phyloP scores from a whole-genome alignment of 73 alveolate species.

The Paramecium bursaria region DNA sequence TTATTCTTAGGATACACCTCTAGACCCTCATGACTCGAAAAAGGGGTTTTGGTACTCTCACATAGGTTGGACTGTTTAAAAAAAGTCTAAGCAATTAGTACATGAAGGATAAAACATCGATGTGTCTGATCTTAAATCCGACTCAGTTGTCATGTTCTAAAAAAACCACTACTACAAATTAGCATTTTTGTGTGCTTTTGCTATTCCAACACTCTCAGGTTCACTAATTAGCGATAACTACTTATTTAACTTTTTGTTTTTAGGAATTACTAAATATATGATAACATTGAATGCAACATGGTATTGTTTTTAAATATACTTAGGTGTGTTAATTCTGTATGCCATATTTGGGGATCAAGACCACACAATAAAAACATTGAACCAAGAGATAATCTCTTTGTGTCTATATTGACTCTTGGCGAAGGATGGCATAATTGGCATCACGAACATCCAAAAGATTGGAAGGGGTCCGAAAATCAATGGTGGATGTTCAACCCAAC shows the following conservation, averaged over 20 bases:
- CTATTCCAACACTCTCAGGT: neutral
- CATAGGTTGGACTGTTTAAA: slow-evolving; percentile 59
- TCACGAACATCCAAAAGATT: slow-evolving; percentile 55
- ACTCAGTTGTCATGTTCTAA: slow-evolving; percentile 54
- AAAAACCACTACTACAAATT: slow-evolving; percentile 19
- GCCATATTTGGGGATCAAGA: slow-evolving; percentile 52
- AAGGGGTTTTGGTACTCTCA: slow-evolving; percentile 59
- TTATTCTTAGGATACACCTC: slow-evolving; percentile 24
- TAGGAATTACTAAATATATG: too few relatives aligned
- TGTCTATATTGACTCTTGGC: slow-evolving; percentile 7
- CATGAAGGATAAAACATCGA: slow-evolving; percentile 39
- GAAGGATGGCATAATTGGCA: slow-evolving; percentile 71
- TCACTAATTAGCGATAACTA: too few relatives aligned
- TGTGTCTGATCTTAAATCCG: slow-evolving; percentile 9
- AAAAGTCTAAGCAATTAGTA: slow-evolving; percentile 16
- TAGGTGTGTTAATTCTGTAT: slow-evolving; percentile 59
- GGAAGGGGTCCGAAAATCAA: slow-evolving; percentile 35
- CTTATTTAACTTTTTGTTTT: too few relatives aligned
- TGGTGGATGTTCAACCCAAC: slow-evolving; percentile 34
- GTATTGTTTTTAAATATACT: too few relatives aligned
- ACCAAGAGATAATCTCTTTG: slow-evolving; percentile 46
- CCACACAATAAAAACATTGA: slow-evolving; percentile 15
- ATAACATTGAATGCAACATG: too few relatives aligned
- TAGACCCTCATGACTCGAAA: slow-evolving; percentile 55
- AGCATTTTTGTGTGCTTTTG: neutral